These are phyloP conservation scores for Neofusicoccum sp. DNA, from an alignment of 2,329 filamentous ascomycete species.

Conservation along the genomic window DNA sequence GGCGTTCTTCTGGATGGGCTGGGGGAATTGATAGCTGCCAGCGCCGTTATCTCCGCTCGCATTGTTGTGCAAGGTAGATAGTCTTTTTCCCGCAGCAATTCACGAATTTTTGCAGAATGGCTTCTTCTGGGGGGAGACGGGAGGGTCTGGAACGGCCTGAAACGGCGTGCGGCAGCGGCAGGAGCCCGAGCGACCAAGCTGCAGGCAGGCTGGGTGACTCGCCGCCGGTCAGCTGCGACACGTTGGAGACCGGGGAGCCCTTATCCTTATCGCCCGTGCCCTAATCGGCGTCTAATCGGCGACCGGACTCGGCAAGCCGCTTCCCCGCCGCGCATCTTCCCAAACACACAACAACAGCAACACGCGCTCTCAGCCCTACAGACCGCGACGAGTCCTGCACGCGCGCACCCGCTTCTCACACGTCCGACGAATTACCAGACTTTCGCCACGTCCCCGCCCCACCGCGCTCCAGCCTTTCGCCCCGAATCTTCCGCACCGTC, in stretches of 20 bases:
- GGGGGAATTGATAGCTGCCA: neutral
- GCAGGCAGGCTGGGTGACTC: neutral
- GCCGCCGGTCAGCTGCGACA: slow-evolving; percentile 4
- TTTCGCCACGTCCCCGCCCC: too few relatives aligned
- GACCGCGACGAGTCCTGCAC: neutral
- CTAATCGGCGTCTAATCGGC: slow-evolving; percentile 2
- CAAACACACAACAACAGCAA: slow-evolving; percentile 13
- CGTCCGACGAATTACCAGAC: too few relatives aligned
- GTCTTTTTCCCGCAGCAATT: neutral
- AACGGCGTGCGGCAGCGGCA: neutral
- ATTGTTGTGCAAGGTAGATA: slow-evolving; percentile 8
- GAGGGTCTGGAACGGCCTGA: neutral
- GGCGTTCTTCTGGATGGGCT: neutral
- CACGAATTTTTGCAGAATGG: neutral
- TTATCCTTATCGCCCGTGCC: slow-evolving; percentile 12
- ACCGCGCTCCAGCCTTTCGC: too few relatives aligned
- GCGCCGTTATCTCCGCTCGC: slow-evolving; percentile 2
- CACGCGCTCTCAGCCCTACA: neutral
- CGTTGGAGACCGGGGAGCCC: neutral
- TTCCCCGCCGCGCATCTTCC: slow-evolving; percentile 13
- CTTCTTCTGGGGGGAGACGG: neutral
- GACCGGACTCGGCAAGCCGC: slow-evolving; percentile 14
- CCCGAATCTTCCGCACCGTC: too few relatives aligned
- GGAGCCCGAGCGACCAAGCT: neutral
- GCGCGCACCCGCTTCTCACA: neutral